These are phyloP conservation scores for Cnidoscolus chayamansa DNA, from an alignment of 441 rosid genomes.

Conservation along the genomic window DNA sequence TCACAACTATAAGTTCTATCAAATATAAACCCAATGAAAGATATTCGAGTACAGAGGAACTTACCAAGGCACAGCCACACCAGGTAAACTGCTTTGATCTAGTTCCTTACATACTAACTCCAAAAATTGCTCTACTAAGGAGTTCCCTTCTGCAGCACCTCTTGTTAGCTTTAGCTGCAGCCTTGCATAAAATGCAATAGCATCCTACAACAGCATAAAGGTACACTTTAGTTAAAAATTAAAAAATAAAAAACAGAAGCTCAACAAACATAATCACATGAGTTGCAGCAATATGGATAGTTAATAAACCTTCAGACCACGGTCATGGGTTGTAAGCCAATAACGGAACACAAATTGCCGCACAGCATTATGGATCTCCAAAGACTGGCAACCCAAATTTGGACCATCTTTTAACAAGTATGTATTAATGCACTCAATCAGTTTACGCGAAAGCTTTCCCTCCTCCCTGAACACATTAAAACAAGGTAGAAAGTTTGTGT, in stretches of 20 bases:
- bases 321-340: conserved; percentile 81
- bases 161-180: conserved; percentile 71
- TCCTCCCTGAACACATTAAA: conserved; percentile 66
- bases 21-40: conserved; percentile 3
- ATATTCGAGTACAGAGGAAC: conserved; percentile 23
- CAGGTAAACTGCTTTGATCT: conserved; percentile 64
- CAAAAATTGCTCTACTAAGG: conserved; percentile 71
- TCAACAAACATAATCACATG: conserved; percentile 17
- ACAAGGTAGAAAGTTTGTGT: conserved; percentile 21
- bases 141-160: conserved; percentile 50
- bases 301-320: conserved; percentile 64
- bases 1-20: conserved; percentile 22
- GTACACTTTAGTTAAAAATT: neutral
- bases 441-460: conserved; percentile 87
- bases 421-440: conserved; percentile 77
- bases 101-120: conserved; percentile 82
- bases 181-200: conserved; percentile 66
- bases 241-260: conserved; percentile 14
- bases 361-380: conserved; percentile 69
- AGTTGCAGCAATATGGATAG: neutral
- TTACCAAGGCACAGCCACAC: conserved; percentile 46
- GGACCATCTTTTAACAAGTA: conserved; percentile 88
- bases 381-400: conserved; percentile 57
- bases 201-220: conserved; percentile 53
- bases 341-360: conserved; percentile 59